Base-by-base conservation (phyloP, 2,329 filamentous ascomycete genomes). In the Cryphonectria parasitica region DNA sequence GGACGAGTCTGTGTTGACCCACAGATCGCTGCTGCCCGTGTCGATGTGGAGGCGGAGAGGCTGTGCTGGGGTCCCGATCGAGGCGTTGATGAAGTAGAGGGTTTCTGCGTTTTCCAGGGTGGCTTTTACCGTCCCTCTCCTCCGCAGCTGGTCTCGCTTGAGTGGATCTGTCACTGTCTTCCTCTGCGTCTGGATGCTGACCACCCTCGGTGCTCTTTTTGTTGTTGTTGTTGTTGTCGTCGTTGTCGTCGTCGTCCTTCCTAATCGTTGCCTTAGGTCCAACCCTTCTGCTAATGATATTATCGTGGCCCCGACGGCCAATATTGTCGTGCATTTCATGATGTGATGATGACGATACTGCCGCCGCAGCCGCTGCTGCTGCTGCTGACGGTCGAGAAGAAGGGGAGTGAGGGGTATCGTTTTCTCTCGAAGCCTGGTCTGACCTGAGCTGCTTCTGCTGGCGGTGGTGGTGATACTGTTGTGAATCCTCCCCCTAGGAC, bases 1-100 rank as follows among this genome's bases (percentile, higher is more conserved):
- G 0, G 92, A 95, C 64, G 79, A 80, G 3, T 84, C 82, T 2
- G 89, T 87, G 77, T 97, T 96, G 10, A 91, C 87, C 89, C 90
- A 91, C 31, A 91, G 80, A 76, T 92, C 90, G 75, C 88, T 91
- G 79, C 89, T 91, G 65, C 90, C 90, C 7, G 90, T 92, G 78
- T 92, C 90, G 67, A 92, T 77, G 74, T 90, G 88, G 72, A 91
- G 81, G 25, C 84, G 83, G 60, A 92, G 75, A 1, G 79, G 74
- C 76, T 90, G 88, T 13, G 85, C 76, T 17, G 90, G 90, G 2
- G 89, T 91, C 65, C 90, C 90, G 64, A 92, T 74, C 7, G 88
- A 85, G 64, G 83, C 85, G 77, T 91, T 91, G 75, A 89, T 83
- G 74, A 87, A 89, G 78, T 92, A 92, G 39, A 91, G 82, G 1